phyloP scores from a whole-genome alignment of 2,329 filamentous ascomycete species.

The Pyricularia grisea region DNA sequence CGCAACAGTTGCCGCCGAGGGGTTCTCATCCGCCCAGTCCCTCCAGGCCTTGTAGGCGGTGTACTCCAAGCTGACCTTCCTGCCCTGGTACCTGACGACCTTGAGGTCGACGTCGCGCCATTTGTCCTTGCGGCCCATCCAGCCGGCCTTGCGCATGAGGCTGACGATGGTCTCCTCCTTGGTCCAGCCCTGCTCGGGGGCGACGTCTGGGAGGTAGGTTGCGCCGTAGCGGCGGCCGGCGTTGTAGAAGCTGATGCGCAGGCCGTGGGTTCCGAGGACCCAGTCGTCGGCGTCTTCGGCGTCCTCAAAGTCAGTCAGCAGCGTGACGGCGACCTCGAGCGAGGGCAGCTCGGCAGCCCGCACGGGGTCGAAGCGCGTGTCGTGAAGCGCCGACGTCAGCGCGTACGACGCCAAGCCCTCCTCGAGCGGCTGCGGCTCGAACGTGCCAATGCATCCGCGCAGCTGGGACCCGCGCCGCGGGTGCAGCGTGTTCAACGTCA shows the following conservation, averaged over 20 bases:
- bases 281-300: constrained; percentile 67
- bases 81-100: constrained; percentile 79
- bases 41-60: constrained; percentile 72
- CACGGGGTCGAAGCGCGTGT: constrained; percentile 53
- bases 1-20: background rate
- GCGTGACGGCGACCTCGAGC: constrained; percentile 62
- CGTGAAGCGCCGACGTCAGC: constrained; percentile 63
- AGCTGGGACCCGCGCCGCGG: constrained; percentile 53
- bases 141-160: constrained; percentile 91
- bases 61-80: constrained; percentile 63
- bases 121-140: constrained; percentile 67
- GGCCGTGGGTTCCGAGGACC: constrained; percentile 76
- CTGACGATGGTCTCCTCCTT: constrained; percentile 87
- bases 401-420: constrained; percentile 72
- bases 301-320: constrained; percentile 78
- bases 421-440: constrained; percentile 66
- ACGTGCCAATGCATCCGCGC: constrained; percentile 94
- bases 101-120: constrained; percentile 76
- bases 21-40: constrained; percentile 49
- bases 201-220: constrained; percentile 84
- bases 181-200: constrained; percentile 86
- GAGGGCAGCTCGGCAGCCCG: constrained; percentile 40
- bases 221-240: constrained; percentile 66
- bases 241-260: constrained; percentile 77
- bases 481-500: constrained; percentile 82